Evolutionary conservation across 2,329 filamentous ascomycete species (phyloP).

Genomic region (Calonectria montana): DNA sequence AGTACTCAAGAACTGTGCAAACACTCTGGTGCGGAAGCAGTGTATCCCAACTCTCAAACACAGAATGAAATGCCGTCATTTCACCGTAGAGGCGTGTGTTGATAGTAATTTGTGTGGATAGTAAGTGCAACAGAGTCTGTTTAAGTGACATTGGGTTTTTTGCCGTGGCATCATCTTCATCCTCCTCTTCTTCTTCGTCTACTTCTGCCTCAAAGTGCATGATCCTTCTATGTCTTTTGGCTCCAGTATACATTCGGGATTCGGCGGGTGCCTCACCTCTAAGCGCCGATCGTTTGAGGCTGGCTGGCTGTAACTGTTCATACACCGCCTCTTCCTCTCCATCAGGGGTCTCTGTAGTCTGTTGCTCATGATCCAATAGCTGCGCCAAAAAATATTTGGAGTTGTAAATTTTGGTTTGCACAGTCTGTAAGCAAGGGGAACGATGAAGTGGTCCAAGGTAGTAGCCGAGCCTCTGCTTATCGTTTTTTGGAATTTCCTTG

Average conservation of each 20-base stretch:
- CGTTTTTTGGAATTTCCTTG: slow-evolving; percentile 44
- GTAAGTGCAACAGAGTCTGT: slow-evolving; percentile 59
- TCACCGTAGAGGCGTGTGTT: slow-evolving; percentile 58
- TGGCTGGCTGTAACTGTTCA: slow-evolving; percentile 6
- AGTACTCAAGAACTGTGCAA: slow-evolving; percentile 65
- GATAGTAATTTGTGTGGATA: slow-evolving; percentile 60
- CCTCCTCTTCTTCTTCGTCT: background rate
- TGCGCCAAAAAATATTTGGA: slow-evolving; percentile 59
- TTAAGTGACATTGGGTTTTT: slow-evolving; percentile 56
- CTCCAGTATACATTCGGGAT: too few relatives aligned
- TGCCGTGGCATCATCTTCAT: slow-evolving; percentile 17
- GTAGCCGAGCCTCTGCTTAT: slow-evolving; percentile 46
- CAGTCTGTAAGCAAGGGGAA: slow-evolving; percentile 40
- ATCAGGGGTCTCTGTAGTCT: slow-evolving; percentile 41
- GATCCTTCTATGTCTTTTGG: too few relatives aligned
- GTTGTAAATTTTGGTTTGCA: slow-evolving; percentile 48
- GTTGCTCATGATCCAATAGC: slow-evolving; percentile 48
- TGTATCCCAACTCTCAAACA: slow-evolving; percentile 58
- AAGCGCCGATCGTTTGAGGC: slow-evolving; percentile 10
- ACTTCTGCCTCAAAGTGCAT: background rate
- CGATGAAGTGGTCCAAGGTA: slow-evolving; percentile 47
- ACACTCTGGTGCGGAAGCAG: slow-evolving; percentile 67
- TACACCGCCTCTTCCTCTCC: slow-evolving; percentile 55
- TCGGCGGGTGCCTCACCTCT: background rate
- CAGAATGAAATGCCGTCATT: slow-evolving; percentile 57